These are phyloP conservation scores for Biscogniauxia marginata DNA, from an alignment of 2,329 filamentous ascomycete genomes.

Conservation along the genomic window DNA sequence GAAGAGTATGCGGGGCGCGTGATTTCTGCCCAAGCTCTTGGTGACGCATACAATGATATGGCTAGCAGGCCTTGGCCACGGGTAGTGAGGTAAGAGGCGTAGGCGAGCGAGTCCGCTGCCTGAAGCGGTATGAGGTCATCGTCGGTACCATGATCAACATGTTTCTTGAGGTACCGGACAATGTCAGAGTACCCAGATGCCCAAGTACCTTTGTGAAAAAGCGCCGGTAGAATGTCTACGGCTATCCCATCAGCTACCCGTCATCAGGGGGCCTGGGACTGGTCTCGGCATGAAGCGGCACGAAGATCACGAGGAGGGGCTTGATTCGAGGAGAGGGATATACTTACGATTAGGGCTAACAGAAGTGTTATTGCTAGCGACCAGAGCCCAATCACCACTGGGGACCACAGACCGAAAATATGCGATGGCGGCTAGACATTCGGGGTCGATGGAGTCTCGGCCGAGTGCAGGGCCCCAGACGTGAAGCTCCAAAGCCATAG, in stretches of 20 bases:
- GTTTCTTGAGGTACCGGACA: slow-evolving; percentile 50
- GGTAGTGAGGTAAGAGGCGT: slow-evolving; percentile 69
- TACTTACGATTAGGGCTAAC: slow-evolving; percentile 68
- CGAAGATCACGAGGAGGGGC: slow-evolving; percentile 7
- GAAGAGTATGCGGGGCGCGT: slow-evolving; percentile 79
- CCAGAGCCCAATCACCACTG: slow-evolving; percentile 62
- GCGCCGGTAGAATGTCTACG: slow-evolving; percentile 54
- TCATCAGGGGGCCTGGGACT: not conserved
- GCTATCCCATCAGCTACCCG: slow-evolving; percentile 19
- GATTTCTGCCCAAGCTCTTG: slow-evolving; percentile 75
- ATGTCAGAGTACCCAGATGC: slow-evolving; percentile 62
- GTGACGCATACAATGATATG: slow-evolving; percentile 85
- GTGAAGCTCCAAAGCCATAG: slow-evolving; percentile 68
- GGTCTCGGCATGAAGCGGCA: slow-evolving; percentile 6
- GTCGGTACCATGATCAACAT: slow-evolving; percentile 38
- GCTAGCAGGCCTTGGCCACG: slow-evolving; percentile 78
- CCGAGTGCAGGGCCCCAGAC: slow-evolving; percentile 89
- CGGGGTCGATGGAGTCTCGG: slow-evolving; percentile 85
- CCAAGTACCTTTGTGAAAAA: slow-evolving; percentile 52
- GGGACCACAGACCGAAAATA: slow-evolving; percentile 67
- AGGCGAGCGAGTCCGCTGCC: slow-evolving; percentile 49
- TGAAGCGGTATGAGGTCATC: slow-evolving; percentile 38
- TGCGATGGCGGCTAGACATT: slow-evolving; percentile 81
- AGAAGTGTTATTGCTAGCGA: slow-evolving; percentile 71
- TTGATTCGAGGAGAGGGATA: slow-evolving; percentile 12